phyloP scores from a whole-genome alignment of 2,329 filamentous ascomycete species.

The Ceratocystis alfenasii region DNA sequence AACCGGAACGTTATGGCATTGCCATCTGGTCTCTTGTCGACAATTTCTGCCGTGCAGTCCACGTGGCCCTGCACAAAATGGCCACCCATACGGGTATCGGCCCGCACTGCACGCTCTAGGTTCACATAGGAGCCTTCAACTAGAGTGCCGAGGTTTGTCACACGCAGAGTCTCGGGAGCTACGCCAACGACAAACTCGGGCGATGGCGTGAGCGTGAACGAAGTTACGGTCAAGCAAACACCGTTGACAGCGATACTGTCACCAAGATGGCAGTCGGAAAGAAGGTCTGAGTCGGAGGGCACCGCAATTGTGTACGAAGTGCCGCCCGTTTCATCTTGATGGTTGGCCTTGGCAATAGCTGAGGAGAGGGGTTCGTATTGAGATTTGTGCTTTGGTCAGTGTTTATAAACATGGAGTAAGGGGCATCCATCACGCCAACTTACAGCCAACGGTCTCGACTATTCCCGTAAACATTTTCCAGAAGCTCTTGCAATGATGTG shows the following conservation, averaged over 20 bases:
- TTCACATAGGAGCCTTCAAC: constrained; percentile 60
- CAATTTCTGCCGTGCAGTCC: constrained; percentile 71
- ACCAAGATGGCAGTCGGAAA: constrained; percentile 71
- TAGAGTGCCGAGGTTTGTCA: constrained; percentile 83
- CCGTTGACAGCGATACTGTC: constrained; percentile 95
- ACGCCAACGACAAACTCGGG: constrained; percentile 78
- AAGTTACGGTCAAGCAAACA: constrained; percentile 80
- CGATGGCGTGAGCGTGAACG: constrained; percentile 32
- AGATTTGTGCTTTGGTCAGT: constrained; percentile 1
- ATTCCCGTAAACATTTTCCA: constrained; percentile 82
- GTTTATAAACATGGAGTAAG: not conserved
- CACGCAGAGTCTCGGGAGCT: constrained; percentile 86
- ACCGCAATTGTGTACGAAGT: constrained; percentile 81
- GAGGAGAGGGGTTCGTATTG: not conserved
- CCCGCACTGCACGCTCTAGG: constrained; percentile 83
- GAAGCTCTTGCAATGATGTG: too few relatives aligned
- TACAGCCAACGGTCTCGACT: constrained; percentile 85
- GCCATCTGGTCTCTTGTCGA: constrained; percentile 63
- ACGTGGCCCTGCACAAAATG: constrained; percentile 98
- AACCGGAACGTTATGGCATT: constrained; percentile 85
- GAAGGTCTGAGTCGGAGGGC: constrained; percentile 53
- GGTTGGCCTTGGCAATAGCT: constrained; percentile 76
- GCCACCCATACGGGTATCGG: constrained; percentile 88
- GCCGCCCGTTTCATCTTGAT: constrained; percentile 70
- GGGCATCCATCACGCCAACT: constrained; percentile 27